Conservation (phyloP, 306 rosid species). For the Medicago arabica region DNA sequence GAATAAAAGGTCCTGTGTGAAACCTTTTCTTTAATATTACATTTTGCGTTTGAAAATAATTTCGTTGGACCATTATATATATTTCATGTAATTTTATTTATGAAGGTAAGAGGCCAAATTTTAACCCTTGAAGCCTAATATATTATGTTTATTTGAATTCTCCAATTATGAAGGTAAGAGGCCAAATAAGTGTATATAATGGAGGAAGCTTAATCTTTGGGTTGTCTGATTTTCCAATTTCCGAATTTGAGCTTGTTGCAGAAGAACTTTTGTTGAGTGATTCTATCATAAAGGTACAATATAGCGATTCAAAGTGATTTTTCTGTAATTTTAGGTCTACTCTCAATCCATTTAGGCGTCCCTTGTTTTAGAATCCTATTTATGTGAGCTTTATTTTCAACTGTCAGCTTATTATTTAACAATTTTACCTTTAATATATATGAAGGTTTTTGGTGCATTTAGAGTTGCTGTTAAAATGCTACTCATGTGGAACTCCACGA, state of each 20-base stretch:
- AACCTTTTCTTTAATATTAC: slow-evolving; percentile 17
- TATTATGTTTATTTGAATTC: slow-evolving; percentile 35
- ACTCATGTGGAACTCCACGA: slow-evolving; percentile 93
- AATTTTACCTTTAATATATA: slow-evolving; percentile 31
- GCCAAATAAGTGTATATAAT: slow-evolving; percentile 83
- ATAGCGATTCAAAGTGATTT: slow-evolving; percentile 36
- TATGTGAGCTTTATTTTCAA: slow-evolving; percentile 25
- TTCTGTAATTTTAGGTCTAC: slow-evolving; percentile 16
- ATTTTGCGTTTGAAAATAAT: slow-evolving; percentile 33
- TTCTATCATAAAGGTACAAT: slow-evolving; percentile 80
- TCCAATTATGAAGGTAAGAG: slow-evolving; percentile 84
- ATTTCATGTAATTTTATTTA: slow-evolving; percentile 23
- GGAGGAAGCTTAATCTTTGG: slow-evolving; percentile 97
- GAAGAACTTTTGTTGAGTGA: slow-evolving; percentile 99
- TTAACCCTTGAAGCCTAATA: slow-evolving; percentile 38
- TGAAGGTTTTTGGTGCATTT: slow-evolving; percentile 98
- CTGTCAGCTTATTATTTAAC: slow-evolving; percentile 36
- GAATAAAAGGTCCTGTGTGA: slow-evolving; percentile 9
- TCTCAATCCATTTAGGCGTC: slow-evolving; percentile 23
- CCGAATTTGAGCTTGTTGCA: slow-evolving; percentile 98
- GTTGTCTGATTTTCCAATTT: slow-evolving; percentile 82
- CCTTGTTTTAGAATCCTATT: slow-evolving; percentile 40
- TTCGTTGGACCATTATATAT: slow-evolving; percentile 23
- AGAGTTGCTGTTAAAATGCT: slow-evolving; percentile 95
- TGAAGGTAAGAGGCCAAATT: too few species aligned